Evolutionary conservation across 73 alveolate species (phyloP).

Genomic region (Loxodes magnus): DNA sequence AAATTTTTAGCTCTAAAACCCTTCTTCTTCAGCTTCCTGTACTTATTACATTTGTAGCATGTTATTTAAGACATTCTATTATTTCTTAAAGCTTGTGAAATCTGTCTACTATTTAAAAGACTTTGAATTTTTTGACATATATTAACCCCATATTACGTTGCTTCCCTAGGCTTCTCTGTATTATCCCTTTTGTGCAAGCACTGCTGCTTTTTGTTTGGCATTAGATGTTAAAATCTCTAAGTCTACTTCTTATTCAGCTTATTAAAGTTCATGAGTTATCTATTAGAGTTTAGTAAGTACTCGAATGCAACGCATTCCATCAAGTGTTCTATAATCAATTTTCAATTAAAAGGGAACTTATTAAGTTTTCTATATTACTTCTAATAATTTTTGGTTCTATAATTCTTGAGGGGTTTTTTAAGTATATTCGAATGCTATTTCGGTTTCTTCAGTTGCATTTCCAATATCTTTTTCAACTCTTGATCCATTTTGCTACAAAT

Average conservation of each 20-base stretch:
- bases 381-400: too few species aligned
- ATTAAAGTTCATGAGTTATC: slow-evolving; percentile 50
- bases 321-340: slow-evolving; percentile 43
- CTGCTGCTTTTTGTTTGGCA: slow-evolving; percentile 65
- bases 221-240: slow-evolving; percentile 55
- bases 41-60: too few species aligned
- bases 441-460: slow-evolving; percentile 67
- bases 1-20: too few species aligned
- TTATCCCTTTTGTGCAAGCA: slow-evolving; percentile 55
- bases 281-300: slow-evolving; percentile 46
- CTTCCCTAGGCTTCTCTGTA: slow-evolving; percentile 60
- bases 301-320: slow-evolving; percentile 70
- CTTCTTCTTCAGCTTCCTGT: too few species aligned
- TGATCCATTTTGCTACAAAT: slow-evolving; percentile 31
- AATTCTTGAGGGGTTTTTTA: slow-evolving; percentile 39
- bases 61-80: too few species aligned
- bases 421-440: slow-evolving; percentile 72
- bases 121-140: too few species aligned
- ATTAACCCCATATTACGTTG: too few species aligned
- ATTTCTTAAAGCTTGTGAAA: too few species aligned
- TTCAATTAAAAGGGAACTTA: slow-evolving; percentile 64
- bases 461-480: slow-evolving; percentile 53
- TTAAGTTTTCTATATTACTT: slow-evolving; percentile 30
- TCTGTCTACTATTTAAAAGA: too few species aligned
- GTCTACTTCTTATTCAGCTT: slow-evolving; percentile 53